These are phyloP conservation scores for Linum lewisii DNA, from an alignment of 345 rosid species.

Conservation along the genomic window DNA sequence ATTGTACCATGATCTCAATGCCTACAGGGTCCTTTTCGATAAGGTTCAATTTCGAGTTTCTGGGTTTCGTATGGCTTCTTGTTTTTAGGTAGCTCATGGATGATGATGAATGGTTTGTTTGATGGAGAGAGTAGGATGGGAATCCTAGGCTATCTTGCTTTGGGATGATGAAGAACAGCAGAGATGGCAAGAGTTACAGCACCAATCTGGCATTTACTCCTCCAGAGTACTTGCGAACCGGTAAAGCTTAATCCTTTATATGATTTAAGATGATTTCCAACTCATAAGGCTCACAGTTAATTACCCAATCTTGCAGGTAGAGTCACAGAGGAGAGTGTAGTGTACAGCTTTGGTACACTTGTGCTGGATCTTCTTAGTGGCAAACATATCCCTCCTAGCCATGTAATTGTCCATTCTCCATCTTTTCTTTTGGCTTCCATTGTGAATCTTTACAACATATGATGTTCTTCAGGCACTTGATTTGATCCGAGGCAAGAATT, in stretches of 20 bases:
- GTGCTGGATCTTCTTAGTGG: constrained; percentile 6
- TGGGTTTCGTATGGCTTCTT: background rate
- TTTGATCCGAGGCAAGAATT: constrained; percentile 2
- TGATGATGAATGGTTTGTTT: no score
- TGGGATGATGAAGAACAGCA: constrained; percentile 5
- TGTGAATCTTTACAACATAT: background rate
- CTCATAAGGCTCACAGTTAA: background rate
- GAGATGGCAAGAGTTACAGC: constrained; percentile 6
- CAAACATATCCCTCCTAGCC: constrained; percentile 5
- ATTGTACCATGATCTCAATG: constrained; percentile 3
- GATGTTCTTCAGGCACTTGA: constrained; percentile 5
- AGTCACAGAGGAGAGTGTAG: constrained; percentile 2
- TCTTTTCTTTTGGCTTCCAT: background rate
- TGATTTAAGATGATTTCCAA: no score
- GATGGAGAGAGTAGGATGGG: background rate
- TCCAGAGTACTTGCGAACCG: constrained; percentile 1
- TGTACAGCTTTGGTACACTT: constrained; percentile 2
- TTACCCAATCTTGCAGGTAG: background rate
- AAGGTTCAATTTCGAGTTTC: background rate
- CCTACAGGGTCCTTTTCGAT: constrained; percentile 4
- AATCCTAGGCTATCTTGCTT: constrained; percentile 4
- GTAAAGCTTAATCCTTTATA: background rate
- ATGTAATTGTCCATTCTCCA: background rate
- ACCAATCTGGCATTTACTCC: constrained; percentile 3
- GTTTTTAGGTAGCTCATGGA: background rate